Evolutionary conservation across 2,329 filamentous ascomycete species (phyloP).

Genomic region (Paraphoma chrysanthemicola): DNA sequence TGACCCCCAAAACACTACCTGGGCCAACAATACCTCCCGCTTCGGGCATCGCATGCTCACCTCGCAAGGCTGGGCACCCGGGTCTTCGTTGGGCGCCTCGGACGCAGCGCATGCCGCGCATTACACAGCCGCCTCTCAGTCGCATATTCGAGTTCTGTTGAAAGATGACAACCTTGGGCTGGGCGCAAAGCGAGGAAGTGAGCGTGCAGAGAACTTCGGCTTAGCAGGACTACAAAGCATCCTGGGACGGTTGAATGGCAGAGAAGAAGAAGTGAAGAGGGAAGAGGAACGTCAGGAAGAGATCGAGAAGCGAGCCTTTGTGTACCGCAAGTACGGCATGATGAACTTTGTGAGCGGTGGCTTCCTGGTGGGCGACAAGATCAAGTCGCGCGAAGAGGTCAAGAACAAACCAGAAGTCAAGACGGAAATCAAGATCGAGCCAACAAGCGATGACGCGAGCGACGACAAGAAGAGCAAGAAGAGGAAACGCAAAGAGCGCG

Average conservation of each 20-base stretch:
- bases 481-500: constrained; percentile 40
- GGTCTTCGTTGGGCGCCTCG: constrained; percentile 79
- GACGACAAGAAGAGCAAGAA: constrained; percentile 38
- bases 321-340: constrained; percentile 76
- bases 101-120: constrained; percentile 76
- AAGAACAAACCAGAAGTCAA: constrained; percentile 43
- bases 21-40: constrained; percentile 79
- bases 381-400: constrained; percentile 55
- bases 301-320: constrained; percentile 74
- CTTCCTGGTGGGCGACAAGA: constrained; percentile 67
- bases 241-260: constrained; percentile 88
- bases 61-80: constrained; percentile 89
- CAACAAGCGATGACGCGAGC: constrained; percentile 38
- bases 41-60: constrained; percentile 92
- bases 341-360: constrained; percentile 92
- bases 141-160: constrained; percentile 82
- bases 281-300: constrained; percentile 73
- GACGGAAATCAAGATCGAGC: constrained; percentile 51
- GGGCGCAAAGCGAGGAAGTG: constrained; percentile 78
- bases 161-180: constrained; percentile 93
- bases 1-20: constrained; percentile 96
- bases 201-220: constrained; percentile 76
- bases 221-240: constrained; percentile 86
- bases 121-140: constrained; percentile 80
- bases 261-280: constrained; percentile 74